Base-by-base conservation (phyloP, 1,284 basidiomycete genomes). In the Malassezia nana region DNA sequence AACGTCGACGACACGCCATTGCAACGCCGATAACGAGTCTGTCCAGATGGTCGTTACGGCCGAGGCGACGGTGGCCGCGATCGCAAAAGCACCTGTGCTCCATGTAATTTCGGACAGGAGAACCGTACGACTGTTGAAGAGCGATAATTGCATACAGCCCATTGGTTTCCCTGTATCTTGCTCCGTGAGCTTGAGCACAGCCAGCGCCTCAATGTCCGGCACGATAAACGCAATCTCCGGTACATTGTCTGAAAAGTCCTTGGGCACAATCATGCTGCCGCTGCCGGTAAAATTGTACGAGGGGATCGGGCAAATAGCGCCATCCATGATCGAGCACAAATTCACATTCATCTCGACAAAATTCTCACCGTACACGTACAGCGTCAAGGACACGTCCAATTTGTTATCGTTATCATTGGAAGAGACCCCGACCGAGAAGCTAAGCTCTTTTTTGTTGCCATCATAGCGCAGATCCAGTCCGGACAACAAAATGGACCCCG, bases 151-250 rank as follows among this genome's bases (percentile, higher is more conserved):
- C 3, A 96, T 79, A 65, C 91, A 98, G 0, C 89, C 88, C 41
- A 84, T 86, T 41, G 82, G 82, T 1, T 84, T 85, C 43, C 78
- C 76, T 32, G 82, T 78, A 8, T 8, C 1, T 6, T 32, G 32
- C 58, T 88, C 82, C 0, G 78, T 80, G 22, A 96, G 79, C 8
- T 83, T 81, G 47, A 98, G 77, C 59, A 88, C 86, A 0, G 83
- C 89, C 62, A 84, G 89, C 1, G 86, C 89, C 74, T 96, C 89
- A 13, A 96, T 79, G 74, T 96, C 86, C 8, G 92, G 92, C 22
- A 98, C 85, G 20, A 78, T 79, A 75, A 84, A 98, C 0, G 86
- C 89, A 56, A 94, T 86, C 13, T 73, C 72, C 0, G 91, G 90
- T 13, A 96, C 79, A 51, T 78, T 75, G 35, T 76, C 74, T 16